Conservation (phyloP, 2,329 filamentous ascomycete species). For the Aspergillus latus region DNA sequence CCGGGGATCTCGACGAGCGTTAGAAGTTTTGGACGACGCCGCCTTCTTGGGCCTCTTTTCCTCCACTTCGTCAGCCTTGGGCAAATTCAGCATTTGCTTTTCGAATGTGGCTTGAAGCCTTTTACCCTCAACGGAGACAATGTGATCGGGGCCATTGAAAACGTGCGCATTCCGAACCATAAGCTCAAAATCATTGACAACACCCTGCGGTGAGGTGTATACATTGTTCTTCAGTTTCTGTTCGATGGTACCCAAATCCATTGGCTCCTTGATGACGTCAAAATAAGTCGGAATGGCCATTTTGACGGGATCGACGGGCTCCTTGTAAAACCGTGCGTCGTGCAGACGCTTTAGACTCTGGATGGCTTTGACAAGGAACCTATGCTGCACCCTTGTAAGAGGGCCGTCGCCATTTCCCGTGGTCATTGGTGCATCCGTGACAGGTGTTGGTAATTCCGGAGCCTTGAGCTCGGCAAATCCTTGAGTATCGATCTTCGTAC, state of each 20-base stretch:
- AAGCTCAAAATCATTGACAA: slow-evolving; percentile 71
- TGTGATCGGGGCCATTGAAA: slow-evolving; percentile 81
- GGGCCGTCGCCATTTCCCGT: slow-evolving; percentile 20
- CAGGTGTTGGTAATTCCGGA: slow-evolving; percentile 42
- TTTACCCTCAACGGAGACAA: slow-evolving; percentile 67
- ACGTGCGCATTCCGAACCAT: slow-evolving; percentile 74
- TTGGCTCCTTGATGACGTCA: slow-evolving; percentile 70
- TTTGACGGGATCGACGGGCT: slow-evolving; percentile 74
- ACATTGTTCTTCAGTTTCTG: slow-evolving; percentile 68
- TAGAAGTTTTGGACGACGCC: slow-evolving; percentile 42
- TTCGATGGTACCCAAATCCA: slow-evolving; percentile 84
- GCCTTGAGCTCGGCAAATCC: slow-evolving; percentile 48
- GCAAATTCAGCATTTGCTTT: slow-evolving; percentile 61
- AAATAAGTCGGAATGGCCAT: slow-evolving; percentile 75
- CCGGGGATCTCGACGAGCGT: slow-evolving; percentile 51
- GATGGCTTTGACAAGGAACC: slow-evolving; percentile 42
- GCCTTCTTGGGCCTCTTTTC: slow-evolving; percentile 59
- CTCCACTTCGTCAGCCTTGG: slow-evolving; percentile 57
- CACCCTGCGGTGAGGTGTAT: slow-evolving; percentile 70
- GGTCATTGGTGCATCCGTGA: slow-evolving; percentile 26
- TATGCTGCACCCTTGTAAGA: slow-evolving; percentile 46
- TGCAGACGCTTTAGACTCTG: slow-evolving; percentile 75
- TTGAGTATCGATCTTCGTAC: slow-evolving; percentile 69
- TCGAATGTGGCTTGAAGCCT: slow-evolving; percentile 61
- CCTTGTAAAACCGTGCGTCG: slow-evolving; percentile 70